A percentile compares a stretch with the other conserved stretches of the same genome.
These are phyloP conservation scores for Colletotrichum sp. DNA, from an alignment of 2,329 filamentous ascomycete species.

Conservation along the genomic window DNA sequence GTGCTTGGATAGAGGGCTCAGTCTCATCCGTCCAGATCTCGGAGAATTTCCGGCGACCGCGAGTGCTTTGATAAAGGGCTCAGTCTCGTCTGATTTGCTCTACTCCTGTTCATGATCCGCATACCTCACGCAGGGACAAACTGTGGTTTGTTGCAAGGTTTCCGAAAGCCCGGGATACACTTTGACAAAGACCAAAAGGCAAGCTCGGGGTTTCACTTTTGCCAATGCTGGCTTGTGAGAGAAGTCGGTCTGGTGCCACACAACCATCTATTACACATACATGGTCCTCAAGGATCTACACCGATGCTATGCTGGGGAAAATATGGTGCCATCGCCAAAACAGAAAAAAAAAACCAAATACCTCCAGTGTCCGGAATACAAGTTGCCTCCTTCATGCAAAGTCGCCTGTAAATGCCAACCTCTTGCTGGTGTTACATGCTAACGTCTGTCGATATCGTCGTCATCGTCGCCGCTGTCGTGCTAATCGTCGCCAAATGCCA, in stretches of 20 bases:
- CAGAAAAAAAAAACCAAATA: background rate
- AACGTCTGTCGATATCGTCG: constrained; percentile 7
- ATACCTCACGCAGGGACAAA: background rate
- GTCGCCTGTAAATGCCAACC: background rate
- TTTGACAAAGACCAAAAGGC: background rate
- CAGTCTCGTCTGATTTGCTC: background rate
- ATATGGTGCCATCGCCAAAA: background rate
- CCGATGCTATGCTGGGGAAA: constrained; percentile 11
- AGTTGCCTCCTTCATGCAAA: background rate
- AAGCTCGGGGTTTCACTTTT: background rate
- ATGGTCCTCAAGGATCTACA: background rate
- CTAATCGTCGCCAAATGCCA: background rate
- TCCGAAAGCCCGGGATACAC: background rate
- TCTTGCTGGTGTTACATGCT: constrained; percentile 1
- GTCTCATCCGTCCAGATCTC: background rate
- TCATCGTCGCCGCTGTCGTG: background rate
- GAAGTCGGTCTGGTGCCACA: background rate
- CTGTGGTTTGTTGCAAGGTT: background rate
- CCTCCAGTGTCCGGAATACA: background rate
- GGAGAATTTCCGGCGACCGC: background rate
- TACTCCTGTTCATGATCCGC: background rate
- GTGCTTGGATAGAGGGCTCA: background rate
- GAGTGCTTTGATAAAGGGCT: background rate
- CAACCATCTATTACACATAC: background rate
- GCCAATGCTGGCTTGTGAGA: background rate